Percentiles rank a stretch among this genome's conserved stretches.
Evolutionary conservation across 2,329 filamentous ascomycete species (phyloP).

Genomic region (Botrytis sinoallii): DNA sequence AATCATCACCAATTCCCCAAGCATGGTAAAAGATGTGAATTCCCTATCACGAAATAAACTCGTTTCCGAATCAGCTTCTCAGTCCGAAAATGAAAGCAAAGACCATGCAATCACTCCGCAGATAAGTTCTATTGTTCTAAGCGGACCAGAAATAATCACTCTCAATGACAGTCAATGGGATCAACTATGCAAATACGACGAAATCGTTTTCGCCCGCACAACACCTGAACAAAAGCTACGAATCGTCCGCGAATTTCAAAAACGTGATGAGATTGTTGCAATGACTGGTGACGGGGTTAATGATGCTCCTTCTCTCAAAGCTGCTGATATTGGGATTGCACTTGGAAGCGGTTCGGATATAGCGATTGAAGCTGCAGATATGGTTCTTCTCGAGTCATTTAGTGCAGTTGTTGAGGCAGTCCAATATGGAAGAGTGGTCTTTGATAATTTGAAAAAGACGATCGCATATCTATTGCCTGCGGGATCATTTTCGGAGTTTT

Average conservation of each 20-base stretch:
- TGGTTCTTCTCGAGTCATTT: slow-evolving; percentile 66
- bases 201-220: slow-evolving; percentile 72
- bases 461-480: slow-evolving; percentile 59
- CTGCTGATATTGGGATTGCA: slow-evolving; percentile 64
- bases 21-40: slow-evolving; percentile 22
- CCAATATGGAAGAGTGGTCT: slow-evolving; percentile 70
- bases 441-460: slow-evolving; percentile 73
- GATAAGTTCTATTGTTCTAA: slow-evolving; percentile 53
- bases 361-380: slow-evolving; percentile 60
- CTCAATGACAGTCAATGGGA: slow-evolving; percentile 68
- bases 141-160: slow-evolving; percentile 59
- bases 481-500: slow-evolving; percentile 57
- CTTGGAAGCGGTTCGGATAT: slow-evolving; percentile 57
- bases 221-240: slow-evolving; percentile 75
- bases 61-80: background rate
- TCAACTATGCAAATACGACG: slow-evolving; percentile 58
- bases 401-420: slow-evolving; percentile 69
- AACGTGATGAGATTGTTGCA: slow-evolving; percentile 50
- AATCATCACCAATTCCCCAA: slow-evolving; percentile 52
- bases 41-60: slow-evolving; percentile 4
- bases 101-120: background rate
- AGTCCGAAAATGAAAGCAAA: background rate
- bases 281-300: slow-evolving; percentile 51
- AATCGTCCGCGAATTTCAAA: slow-evolving; percentile 62
- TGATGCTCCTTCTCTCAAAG: slow-evolving; percentile 53